Conservation (phyloP, 345 rosid species). For the Lumnitzera racemosa region DNA sequence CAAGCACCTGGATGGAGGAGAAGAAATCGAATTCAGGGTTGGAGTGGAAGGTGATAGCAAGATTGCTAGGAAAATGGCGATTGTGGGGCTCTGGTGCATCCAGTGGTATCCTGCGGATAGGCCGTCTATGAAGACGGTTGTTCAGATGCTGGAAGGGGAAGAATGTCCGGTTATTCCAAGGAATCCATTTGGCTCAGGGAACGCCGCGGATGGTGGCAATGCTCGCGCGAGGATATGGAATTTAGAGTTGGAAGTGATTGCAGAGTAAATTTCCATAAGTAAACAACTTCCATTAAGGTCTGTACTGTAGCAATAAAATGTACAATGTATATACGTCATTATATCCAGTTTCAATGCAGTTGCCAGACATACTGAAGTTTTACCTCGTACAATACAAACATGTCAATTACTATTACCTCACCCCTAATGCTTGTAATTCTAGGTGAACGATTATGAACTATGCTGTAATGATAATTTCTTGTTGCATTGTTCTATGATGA, state of each 20-base stretch:
- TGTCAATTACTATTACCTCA: no score
- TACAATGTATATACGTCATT: no score
- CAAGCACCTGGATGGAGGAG: constrained; percentile 4
- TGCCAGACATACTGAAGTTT: no score
- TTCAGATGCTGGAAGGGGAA: constrained; percentile 17
- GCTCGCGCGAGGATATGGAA: not conserved
- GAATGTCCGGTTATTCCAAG: constrained; percentile 2
- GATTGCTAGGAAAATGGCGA: constrained; percentile 18
- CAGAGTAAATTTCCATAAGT: not conserved
- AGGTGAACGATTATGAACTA: no score
- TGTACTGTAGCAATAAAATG: no score
- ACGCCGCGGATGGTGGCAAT: not conserved
- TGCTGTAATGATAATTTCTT: no score
- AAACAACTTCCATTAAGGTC: no score
- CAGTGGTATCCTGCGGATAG: constrained; percentile 17
- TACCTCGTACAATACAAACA: no score
- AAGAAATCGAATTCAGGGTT: not conserved
- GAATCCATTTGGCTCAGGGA: constrained; percentile 9
- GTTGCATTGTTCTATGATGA: no score
- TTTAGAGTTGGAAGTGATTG: not conserved
- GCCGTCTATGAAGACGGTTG: constrained; percentile 18
- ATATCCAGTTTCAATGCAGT: no score
- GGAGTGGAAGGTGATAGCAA: constrained; percentile 3
- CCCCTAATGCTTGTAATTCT: no score
- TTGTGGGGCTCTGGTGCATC: constrained; percentile 14